Percentiles rank a stretch among this genome's conserved stretches.
phyloP scores from a whole-genome alignment of 2,329 filamentous ascomycete species.

The Stylonectria norvegica region DNA sequence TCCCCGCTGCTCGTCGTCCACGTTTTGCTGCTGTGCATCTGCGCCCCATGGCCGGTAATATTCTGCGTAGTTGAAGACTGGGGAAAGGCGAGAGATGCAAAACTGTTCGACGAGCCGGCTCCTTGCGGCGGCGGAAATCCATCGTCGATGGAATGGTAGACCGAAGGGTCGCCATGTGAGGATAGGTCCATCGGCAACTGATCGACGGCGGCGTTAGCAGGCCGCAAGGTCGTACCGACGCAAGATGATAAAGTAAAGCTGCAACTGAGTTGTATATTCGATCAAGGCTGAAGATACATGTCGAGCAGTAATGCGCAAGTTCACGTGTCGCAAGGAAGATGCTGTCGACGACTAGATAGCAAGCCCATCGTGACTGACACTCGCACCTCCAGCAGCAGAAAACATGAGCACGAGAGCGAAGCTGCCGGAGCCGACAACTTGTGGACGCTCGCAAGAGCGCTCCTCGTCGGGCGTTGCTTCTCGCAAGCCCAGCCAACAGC shows the following conservation, averaged over 20 bases:
- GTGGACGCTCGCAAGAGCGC: too few relatives aligned
- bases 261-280: slow-evolving; percentile 3
- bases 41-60: slow-evolving; percentile 16
- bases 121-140: slow-evolving; percentile 11
- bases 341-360: slow-evolving; percentile 11
- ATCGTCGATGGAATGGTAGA: slow-evolving; percentile 15
- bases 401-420: too few relatives aligned
- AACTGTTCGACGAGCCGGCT: slow-evolving; percentile 26
- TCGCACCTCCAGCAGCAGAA: slow-evolving; percentile 7
- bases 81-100: slow-evolving; percentile 23
- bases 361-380: slow-evolving; percentile 19
- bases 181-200: slow-evolving; percentile 17
- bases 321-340: slow-evolving; percentile 20
- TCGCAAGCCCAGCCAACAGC: too few relatives aligned
- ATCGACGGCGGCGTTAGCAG: not conserved
- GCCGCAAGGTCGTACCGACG: not conserved
- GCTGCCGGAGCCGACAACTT: too few relatives aligned
- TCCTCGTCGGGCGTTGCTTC: too few relatives aligned
- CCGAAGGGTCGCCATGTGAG: slow-evolving; percentile 8
- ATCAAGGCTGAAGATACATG: slow-evolving; percentile 2
- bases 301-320: slow-evolving; percentile 6
- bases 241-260: slow-evolving; percentile 9
- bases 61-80: slow-evolving; percentile 26
- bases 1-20: slow-evolving; percentile 58
- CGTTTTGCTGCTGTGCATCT: slow-evolving; percentile 46